phyloP scores from a whole-genome alignment of 441 rosid genomes.

The Biscutella laevigata region DNA sequence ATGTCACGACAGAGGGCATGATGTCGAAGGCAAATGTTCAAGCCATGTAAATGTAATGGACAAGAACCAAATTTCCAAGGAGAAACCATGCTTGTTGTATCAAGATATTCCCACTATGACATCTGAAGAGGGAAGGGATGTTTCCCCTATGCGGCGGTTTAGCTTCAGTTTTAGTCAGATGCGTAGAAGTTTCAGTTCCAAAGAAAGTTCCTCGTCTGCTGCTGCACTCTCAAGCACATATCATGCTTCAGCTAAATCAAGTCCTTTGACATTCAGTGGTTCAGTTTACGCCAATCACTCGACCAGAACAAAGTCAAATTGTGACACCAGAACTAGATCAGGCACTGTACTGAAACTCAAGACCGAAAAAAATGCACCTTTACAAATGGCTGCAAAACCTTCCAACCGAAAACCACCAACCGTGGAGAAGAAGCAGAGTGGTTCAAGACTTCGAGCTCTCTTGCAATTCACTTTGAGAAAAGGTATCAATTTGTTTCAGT shows the following conservation, averaged over 20 bases:
- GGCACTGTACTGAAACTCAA: conserved; percentile 53
- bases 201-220: conserved; percentile 39
- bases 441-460: conserved; percentile 49
- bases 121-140: conserved; percentile 34
- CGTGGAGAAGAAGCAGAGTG: conserved; percentile 32
- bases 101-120: conserved; percentile 28
- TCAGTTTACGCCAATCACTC: conserved; percentile 25
- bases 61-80: conserved; percentile 21
- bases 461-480: conserved; percentile 65
- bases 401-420: conserved; percentile 25
- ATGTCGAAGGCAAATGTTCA: conserved; percentile 18
- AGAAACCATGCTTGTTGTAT: conserved; percentile 28
- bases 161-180: conserved; percentile 73
- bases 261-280: conserved; percentile 43
- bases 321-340: conserved; percentile 43
- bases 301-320: conserved; percentile 32
- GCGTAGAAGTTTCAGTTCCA: conserved; percentile 69
- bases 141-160: conserved; percentile 59
- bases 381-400: conserved; percentile 20
- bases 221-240: conserved; percentile 37
- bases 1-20: conserved; percentile 13
- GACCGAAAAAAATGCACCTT: not conserved
- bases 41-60: conserved; percentile 7
- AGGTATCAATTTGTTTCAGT: conserved; percentile 66
- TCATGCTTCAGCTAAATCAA: conserved; percentile 47